Percentiles rank a stretch among this genome's conserved stretches.
Conservation (phyloP, 345 rosid genomes). For the sweet orange (Citrus sinensis) region DNA sequence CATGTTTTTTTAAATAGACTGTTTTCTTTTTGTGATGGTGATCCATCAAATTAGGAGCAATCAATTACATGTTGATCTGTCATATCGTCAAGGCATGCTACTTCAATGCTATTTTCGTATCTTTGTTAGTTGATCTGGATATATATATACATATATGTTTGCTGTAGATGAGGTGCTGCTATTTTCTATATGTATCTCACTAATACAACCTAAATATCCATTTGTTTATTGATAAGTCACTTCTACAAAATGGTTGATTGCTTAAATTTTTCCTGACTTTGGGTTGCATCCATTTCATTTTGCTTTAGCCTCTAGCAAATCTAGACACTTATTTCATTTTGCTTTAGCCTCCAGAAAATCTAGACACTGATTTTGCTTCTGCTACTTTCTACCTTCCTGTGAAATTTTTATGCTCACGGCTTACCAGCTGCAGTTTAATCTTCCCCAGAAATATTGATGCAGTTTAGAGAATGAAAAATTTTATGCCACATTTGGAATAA, state of each 20-base stretch:
- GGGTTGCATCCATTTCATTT: not conserved
- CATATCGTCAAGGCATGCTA: too few relatives aligned
- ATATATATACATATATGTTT: too few relatives aligned
- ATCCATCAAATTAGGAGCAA: too few relatives aligned
- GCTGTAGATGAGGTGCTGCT: not conserved
- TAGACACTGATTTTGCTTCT: not conserved
- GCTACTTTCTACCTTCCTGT: not conserved
- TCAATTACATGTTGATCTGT: too few relatives aligned
- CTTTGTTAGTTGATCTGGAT: too few relatives aligned
- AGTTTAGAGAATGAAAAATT: not conserved
- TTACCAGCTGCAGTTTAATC: not conserved
- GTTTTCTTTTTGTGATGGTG: too few relatives aligned
- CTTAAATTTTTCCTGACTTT: not conserved
- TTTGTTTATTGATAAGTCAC: not conserved
- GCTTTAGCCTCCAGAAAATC: not conserved
- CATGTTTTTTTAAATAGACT: too few relatives aligned
- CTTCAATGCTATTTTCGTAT: too few relatives aligned
- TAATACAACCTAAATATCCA: not conserved
- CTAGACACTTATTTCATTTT: not conserved
- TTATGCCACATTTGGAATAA: not conserved
- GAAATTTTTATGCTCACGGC: not conserved
- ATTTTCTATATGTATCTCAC: not conserved
- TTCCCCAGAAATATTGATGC: not conserved
- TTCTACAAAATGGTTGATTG: not conserved
- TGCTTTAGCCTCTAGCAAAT: not conserved